Evolutionary conservation across 2,329 filamentous ascomycete genomes (phyloP).

Genomic region (Pestalotiopsis sp.): DNA sequence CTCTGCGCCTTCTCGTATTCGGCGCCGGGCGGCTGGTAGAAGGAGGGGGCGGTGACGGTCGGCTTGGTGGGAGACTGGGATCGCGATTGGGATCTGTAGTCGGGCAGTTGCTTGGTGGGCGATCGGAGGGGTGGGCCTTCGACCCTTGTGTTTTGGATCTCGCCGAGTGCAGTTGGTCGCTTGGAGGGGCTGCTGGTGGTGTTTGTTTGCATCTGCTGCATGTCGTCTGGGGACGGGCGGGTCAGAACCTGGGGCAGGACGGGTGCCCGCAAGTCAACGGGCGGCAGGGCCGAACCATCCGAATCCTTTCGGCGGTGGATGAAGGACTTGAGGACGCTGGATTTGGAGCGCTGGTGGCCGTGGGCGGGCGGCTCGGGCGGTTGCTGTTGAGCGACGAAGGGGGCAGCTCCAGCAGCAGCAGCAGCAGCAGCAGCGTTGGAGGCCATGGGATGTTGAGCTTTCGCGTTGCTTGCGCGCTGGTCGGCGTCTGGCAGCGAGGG

Average conservation of each 20-base stretch:
- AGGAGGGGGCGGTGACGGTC: constrained; percentile 24
- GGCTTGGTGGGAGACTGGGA: constrained; percentile 30
- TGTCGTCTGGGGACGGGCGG: constrained; percentile 27
- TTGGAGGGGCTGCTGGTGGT: constrained; percentile 34
- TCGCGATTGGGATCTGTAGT: constrained; percentile 12
- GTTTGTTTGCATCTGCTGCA: constrained; percentile 14
- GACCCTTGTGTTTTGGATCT: constrained; percentile 57
- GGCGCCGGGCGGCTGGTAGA: constrained; percentile 42
- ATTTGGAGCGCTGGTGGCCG: constrained; percentile 46
- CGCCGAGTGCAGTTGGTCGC: constrained; percentile 51
- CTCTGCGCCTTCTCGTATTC: constrained; percentile 31
- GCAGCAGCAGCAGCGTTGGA: background rate
- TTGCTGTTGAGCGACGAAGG: constrained; percentile 2
- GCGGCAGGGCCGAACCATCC: constrained; percentile 37
- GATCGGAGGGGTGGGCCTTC: constrained; percentile 24
- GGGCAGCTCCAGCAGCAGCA: background rate
- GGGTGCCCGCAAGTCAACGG: constrained; percentile 23
- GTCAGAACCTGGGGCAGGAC: constrained; percentile 24
- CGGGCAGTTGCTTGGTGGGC: constrained; percentile 21
- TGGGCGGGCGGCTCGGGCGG: constrained; percentile 8
- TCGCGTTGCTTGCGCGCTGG: background rate
- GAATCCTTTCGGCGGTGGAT: constrained; percentile 52
- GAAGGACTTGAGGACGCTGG: constrained; percentile 51
- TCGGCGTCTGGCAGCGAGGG: background rate
- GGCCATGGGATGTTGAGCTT: constrained; percentile 1